These are phyloP conservation scores for Gonapodya sp. DNA, from an alignment of 192 early-diverging fungal genomes.

Conservation along the genomic window DNA sequence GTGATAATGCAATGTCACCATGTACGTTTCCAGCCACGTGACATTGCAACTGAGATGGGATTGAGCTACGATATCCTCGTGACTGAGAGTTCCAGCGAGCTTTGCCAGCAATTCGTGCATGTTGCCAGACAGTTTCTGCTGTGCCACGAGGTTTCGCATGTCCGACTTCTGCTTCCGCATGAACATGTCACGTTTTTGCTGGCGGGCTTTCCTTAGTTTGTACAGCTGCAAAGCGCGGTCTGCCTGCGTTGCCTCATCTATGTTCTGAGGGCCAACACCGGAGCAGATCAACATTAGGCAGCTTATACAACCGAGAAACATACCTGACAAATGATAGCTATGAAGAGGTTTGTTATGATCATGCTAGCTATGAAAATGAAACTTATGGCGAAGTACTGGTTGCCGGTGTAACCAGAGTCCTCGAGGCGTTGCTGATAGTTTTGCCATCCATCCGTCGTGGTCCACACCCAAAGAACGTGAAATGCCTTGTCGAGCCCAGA, in stretches of 20 bases:
- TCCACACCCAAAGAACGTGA: neutral
- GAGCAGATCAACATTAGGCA: neutral
- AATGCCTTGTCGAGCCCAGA: neutral
- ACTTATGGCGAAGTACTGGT: constrained; percentile 22
- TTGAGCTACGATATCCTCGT: constrained; percentile 34
- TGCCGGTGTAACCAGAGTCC: constrained; percentile 22
- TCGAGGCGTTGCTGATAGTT: constrained; percentile 26
- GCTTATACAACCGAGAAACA: neutral
- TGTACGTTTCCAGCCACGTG: constrained; percentile 38
- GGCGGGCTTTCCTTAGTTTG: constrained; percentile 16
- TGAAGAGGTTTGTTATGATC: constrained; percentile 41
- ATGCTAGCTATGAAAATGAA: constrained; percentile 38
- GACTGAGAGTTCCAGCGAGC: constrained; percentile 17
- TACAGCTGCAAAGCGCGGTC: constrained; percentile 20
- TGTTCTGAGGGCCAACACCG: constrained; percentile 22
- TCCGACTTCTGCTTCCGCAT: constrained; percentile 31
- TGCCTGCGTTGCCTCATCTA: constrained; percentile 32
- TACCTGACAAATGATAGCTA: constrained; percentile 38
- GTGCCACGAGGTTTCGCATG: constrained; percentile 29
- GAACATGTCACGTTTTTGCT: constrained; percentile 33
- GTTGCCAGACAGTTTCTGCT: constrained; percentile 16
- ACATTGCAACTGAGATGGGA: constrained; percentile 26
- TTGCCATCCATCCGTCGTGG: constrained; percentile 25
- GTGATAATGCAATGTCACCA: constrained; percentile 35
- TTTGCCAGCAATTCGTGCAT: constrained; percentile 17